A percentile compares a stretch with the other conserved stretches of the same genome.
Evolutionary conservation across 495 filamentous ascomycete species (phyloP).

Genomic region (Xylaria telfairii): DNA sequence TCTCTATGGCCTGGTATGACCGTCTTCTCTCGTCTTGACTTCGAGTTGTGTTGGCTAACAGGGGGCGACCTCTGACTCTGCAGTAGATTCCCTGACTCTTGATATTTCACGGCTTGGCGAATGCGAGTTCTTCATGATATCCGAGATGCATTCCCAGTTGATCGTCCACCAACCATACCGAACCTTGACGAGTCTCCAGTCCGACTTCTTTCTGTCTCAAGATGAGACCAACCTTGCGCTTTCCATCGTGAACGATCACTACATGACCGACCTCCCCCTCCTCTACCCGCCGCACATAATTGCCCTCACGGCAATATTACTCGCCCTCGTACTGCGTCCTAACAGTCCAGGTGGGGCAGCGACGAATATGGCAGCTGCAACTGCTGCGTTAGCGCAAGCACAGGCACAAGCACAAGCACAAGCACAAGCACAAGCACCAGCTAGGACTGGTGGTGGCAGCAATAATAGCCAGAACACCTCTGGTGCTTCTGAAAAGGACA

Average conservation of each 20-base stretch:
- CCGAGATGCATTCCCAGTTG: constrained; percentile 91
- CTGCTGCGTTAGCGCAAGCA: constrained; percentile 48
- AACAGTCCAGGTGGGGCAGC: constrained; percentile 39
- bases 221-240: constrained; percentile 83
- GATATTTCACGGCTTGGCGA: constrained; percentile 92
- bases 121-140: constrained; percentile 95
- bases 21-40: constrained; percentile 30
- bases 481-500: constrained; percentile 30
- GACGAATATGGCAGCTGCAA: constrained; percentile 48
- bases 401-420: constrained; percentile 42
- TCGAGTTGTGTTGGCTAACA: constrained; percentile 13
- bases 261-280: constrained; percentile 90
- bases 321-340: constrained; percentile 80
- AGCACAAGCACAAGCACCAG: constrained; percentile 30
- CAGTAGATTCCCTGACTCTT: constrained; percentile 72
- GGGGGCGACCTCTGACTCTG: neutral
- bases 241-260: constrained; percentile 94
- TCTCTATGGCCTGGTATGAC: constrained; percentile 79
- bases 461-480: constrained; percentile 26
- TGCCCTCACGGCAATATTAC: constrained; percentile 86
- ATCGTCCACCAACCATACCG: constrained; percentile 98
- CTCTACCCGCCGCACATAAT: constrained; percentile 89
- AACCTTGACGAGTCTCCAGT: constrained; percentile 75
- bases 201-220: constrained; percentile 68
- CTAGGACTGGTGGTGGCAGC: constrained; percentile 29